Evolutionary conservation across 164 flowering plant genomes (phyloP).

Genomic region (Dillenia turbinata): DNA sequence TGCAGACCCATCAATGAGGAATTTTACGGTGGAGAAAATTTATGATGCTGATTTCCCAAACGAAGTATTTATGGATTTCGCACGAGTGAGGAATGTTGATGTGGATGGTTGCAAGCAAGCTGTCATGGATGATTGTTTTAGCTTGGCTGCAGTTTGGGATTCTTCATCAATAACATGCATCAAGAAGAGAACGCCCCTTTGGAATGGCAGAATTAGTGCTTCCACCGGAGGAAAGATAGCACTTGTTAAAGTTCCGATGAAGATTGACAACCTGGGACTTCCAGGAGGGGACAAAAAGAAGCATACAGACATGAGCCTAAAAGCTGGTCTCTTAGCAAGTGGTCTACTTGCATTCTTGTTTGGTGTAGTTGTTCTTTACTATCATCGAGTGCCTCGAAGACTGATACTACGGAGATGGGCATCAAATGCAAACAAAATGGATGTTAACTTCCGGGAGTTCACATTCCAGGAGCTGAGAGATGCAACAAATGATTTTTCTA

Average conservation of each 20-base stretch:
- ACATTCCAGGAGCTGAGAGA: conserved; percentile 12
- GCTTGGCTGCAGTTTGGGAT: conserved; percentile 11
- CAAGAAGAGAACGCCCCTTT: conserved; percentile 12
- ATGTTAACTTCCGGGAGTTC: conserved; percentile 13
- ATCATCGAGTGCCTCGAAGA: conserved; percentile 7
- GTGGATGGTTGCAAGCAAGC: conserved; percentile 18
- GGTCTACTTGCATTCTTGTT: not conserved
- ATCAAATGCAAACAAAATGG: conserved; percentile 4
- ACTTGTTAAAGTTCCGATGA: conserved; percentile 14
- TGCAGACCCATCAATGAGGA: not conserved
- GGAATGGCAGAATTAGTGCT: conserved; percentile 10
- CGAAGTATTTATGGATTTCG: conserved; percentile 8
- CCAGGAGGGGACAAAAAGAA: not conserved
- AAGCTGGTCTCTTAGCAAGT: conserved; percentile 2
- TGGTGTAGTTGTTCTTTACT: conserved; percentile 6
- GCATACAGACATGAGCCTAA: not conserved
- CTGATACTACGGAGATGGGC: not conserved
- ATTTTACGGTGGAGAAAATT: conserved; percentile 12
- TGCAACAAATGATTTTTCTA: conserved; percentile 15
- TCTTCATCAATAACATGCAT: conserved; percentile 2
- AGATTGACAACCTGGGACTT: not conserved
- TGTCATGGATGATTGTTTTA: conserved; percentile 17
- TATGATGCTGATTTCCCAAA: conserved; percentile 15
- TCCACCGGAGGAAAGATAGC: conserved; percentile 14
- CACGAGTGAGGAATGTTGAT: conserved; percentile 11